Base-by-base conservation (phyloP, 2,329 filamentous ascomycete species). In the Aspergillus jensenii region DNA sequence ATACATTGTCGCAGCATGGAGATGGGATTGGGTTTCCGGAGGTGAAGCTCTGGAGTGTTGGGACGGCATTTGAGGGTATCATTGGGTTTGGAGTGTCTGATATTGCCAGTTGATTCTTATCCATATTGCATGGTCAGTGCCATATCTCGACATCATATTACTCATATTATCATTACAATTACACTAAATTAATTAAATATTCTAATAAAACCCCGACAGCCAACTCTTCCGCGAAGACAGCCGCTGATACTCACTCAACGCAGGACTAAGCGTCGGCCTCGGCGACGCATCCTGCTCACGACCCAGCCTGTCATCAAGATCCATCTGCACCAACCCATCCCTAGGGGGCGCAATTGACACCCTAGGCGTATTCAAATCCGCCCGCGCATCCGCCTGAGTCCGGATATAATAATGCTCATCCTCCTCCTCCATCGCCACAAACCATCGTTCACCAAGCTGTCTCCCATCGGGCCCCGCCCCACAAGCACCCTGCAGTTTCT, bases 351-450 rank as follows among this genome's bases (percentile, higher is more conserved):
- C 14, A 4, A 21, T 50, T 49, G 44, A 40, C 8, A 40, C 17
- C 23, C n/a, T n/a, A 17, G 60, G 55, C 11, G 58, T 50, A 55
- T 55, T 25, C 52, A 50, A 63, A 58, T 74, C 71, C 1, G 52
- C 60, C 45, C 55, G 21, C 52, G 51, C 64, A 59, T 74, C 71
- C 3, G 55, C 62, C 50, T 71, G 71, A 6, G 68, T 65, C 3
- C 65, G 67, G 45, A 86, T 80, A 60, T 78, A 86, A 52, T 84
- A 77, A 65, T 86, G 83, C 37, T 79, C 79, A 14, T 77, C 78
- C 3, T 73, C 69, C 50, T 78, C 76, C n/a, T 83, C 75, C 67
- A 78, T 74, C 7, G 71, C 67, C 19, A 81, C 74, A 59, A 72
- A 72, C 74, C 78, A 82, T 40, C 74, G 71, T 43, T 77, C 76